Base-by-base conservation (phyloP, 2,329 filamentous ascomycete species). In the Penicillium corylophilum region DNA sequence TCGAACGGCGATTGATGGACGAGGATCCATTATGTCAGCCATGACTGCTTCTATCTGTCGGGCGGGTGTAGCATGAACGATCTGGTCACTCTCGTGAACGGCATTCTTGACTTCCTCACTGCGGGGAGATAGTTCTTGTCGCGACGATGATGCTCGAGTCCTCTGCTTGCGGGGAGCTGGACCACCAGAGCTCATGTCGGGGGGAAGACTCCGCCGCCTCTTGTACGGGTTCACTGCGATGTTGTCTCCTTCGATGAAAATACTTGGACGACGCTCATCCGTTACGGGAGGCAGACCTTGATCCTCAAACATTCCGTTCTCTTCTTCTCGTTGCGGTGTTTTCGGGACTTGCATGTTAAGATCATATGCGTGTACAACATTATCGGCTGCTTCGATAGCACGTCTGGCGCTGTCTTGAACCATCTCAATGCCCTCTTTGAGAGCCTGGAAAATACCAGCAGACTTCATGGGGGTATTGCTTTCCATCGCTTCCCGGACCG, bases 261-360 rank as follows among this genome's bases (percentile, higher is more conserved):
- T 64, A 24, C 67, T 71, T 28, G 74, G 71, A 24, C 71, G 72
- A 42, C 52, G 65, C 36, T 75, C 72, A 36, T 61, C 50, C 9
- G 51, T 50, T 13, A 61, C 56, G 24, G 61, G 50, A 12, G 61
- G 56, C 31, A 62, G 63, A 15, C 60, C 59, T 8, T 62, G 56
- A 9, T 62, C 57, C 15, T 65, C 63, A 16, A 70, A 59, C 18
- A 67, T 63, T 5, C 73, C 70, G 38, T 66, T 66, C 8, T 74
- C 71, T 15, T 65, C 50, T 22, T 71, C 74, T 31, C 74, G 73
- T 40, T 76, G 69, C 7, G 81, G 82, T 12, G 80, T 83, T 56
- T 86, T 83, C n/a, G 86, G 86, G 38, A 89, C 79, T 60, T 86
- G 82, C 84, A 89, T 87, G 63, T 89, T 86, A 70, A 89, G 81